Base-by-base conservation (phyloP, 352 stramenopile species). In the Globisporangium mamillatum region DNA sequence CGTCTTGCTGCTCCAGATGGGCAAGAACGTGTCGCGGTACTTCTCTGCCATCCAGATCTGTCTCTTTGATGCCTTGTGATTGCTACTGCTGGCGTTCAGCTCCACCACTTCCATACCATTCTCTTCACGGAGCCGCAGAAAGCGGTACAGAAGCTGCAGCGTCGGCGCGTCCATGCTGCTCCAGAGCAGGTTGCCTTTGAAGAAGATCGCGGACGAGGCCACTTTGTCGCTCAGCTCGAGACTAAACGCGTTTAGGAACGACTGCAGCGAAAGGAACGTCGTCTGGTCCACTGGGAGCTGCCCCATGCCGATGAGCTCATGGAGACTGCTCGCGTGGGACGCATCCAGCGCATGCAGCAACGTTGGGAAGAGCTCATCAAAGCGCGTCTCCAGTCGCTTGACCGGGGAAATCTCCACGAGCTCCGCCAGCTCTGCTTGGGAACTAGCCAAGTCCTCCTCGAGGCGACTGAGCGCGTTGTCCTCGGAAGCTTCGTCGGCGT, bases 1-100 rank as follows among this genome's bases (percentile, higher is more conserved):
- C 20, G 77, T 71, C 53, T 87, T 86, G 67, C 83, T 91, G 9
- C 79, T 84, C 81, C 81, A 91, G 41, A 91, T 48, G 25, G 83
- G 79, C 24, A 75, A 73, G 63, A 90, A 91, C 1, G 83, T 86
- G 54, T 91, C 73, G 6, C 82, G 73, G 60, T 89, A 91, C 24
- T 76, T 75, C 20, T 69, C 60, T 16, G 20, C 3, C 80, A 88
- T 87, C 83, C 83, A 91, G 16, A 66, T 32, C 14, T 32, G 54
- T 27, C 48, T 22, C 7, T 22, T 22, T 20, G 20, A 1, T 27
- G 1, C 8, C 22, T 38, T 36, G 24, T 20, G 16, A 7, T 22
- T n/a, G 9, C 9, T 36, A 9, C 14, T 34, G n/a, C 20, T n/a
- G 18, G 34, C 10, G 5, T 52, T 54, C 2, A 54, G n/a, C 25